Evolutionary conservation across 2,329 filamentous ascomycete genomes (phyloP).

Genomic region (Aspergillus felis): DNA sequence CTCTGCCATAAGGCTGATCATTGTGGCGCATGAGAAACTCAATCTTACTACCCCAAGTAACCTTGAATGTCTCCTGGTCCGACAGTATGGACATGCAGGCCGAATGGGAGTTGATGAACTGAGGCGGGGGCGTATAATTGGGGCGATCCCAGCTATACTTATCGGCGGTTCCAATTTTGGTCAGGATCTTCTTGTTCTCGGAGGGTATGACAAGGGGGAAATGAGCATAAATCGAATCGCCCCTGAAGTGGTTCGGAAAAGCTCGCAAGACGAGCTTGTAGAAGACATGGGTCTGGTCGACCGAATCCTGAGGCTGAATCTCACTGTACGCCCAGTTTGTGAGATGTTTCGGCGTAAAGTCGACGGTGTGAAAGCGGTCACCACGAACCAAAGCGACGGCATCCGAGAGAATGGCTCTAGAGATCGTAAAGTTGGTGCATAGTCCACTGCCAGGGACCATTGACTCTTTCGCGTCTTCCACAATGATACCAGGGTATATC

Average conservation of each 20-base stretch:
- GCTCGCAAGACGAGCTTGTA: conserved; percentile 51
- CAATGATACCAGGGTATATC: conserved; percentile 55
- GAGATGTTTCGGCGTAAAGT: conserved; percentile 42
- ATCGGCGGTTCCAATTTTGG: conserved; percentile 37
- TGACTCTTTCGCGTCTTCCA: conserved; percentile 53
- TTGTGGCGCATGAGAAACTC: conserved; percentile 41
- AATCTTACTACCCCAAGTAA: conserved; percentile 46
- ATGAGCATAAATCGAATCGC: conserved; percentile 48
- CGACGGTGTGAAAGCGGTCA: conserved; percentile 46
- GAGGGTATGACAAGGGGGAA: conserved; percentile 47
- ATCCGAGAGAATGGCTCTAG: conserved; percentile 44
- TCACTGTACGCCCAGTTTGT: conserved; percentile 46
- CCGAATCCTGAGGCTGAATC: conserved; percentile 39
- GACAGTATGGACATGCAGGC: conserved; percentile 42
- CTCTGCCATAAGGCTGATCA: conserved; percentile 36
- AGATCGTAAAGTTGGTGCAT: conserved; percentile 47
- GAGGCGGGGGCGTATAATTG: conserved; percentile 28
- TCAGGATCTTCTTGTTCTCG: conserved; percentile 44
- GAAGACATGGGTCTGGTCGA: conserved; percentile 49
- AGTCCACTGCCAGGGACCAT: conserved; percentile 47
- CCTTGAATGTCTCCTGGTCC: conserved; percentile 43
- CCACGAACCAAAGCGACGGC: conserved; percentile 45
- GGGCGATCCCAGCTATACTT: conserved; percentile 41
- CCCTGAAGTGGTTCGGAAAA: conserved; percentile 47
- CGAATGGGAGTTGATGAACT: conserved; percentile 43